phyloP scores from a whole-genome alignment of 1,284 basidiomycete species.

The Trametes sp. region DNA sequence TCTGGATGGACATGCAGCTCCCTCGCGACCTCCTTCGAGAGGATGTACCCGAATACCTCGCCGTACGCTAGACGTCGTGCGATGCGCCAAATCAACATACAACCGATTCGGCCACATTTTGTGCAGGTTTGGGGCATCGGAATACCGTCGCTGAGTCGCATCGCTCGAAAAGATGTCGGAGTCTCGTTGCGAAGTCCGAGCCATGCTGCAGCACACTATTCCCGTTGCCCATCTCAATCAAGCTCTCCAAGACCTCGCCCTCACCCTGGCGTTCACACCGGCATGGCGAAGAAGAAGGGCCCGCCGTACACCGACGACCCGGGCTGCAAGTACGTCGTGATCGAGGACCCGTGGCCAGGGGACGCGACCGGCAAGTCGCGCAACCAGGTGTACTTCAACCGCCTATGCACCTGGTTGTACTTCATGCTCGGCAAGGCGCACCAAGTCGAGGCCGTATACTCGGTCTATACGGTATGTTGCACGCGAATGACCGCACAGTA shows the following conservation, averaged over 20 bases:
- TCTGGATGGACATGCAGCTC: too few species aligned
- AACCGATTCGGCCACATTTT: too few species aligned
- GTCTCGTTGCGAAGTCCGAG: constrained; percentile 8
- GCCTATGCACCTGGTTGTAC: constrained; percentile 38
- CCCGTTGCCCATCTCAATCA: too few species aligned
- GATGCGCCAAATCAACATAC: too few species aligned
- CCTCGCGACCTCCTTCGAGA: too few species aligned
- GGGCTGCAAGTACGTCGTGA: constrained; percentile 40
- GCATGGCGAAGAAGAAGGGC: constrained; percentile 31
- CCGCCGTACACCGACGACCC: constrained; percentile 41
- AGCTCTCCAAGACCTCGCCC: too few species aligned
- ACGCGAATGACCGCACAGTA: constrained; percentile 1
- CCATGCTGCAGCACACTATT: constrained; percentile 2
- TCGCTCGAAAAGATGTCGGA: not conserved
- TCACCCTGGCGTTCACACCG: not conserved
- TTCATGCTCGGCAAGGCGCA: constrained; percentile 37
- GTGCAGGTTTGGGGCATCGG: too few species aligned
- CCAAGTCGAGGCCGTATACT: constrained; percentile 30
- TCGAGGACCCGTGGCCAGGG: constrained; percentile 42
- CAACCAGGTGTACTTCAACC: constrained; percentile 31
- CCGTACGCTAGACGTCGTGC: too few species aligned
- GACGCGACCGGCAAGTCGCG: constrained; percentile 30
- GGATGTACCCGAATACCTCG: too few species aligned
- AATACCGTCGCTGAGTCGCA: not conserved
- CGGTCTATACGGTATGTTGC: constrained; percentile 38